phyloP scores from a whole-genome alignment of 495 filamentous ascomycete genomes.

The Sabuloglossum arenarium region DNA sequence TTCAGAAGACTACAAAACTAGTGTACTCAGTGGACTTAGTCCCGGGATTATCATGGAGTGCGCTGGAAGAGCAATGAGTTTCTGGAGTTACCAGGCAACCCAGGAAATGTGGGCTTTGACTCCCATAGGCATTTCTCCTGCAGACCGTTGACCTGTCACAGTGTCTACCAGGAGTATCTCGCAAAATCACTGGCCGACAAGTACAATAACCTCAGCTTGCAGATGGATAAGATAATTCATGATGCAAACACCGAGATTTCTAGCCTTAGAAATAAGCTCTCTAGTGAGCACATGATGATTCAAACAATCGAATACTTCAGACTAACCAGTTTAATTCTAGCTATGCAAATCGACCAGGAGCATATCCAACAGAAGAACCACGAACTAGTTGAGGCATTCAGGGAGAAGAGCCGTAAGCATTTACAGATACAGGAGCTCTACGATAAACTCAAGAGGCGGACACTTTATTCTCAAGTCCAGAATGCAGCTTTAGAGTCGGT shows the following conservation, averaged over 20 bases:
- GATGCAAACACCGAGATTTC: conserved; percentile 67
- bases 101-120: conserved; percentile 56
- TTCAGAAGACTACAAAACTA: conserved; percentile 85
- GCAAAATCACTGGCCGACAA: conserved; percentile 57
- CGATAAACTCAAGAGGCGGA: conserved; percentile 55
- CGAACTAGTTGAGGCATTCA: conserved; percentile 44
- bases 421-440: conserved; percentile 68
- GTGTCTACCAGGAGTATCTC: conserved; percentile 63
- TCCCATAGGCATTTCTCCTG: neutral
- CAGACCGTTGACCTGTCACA: conserved; percentile 17
- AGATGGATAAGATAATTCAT: conserved; percentile 62
- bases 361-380: conserved; percentile 53
- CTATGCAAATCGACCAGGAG: conserved; percentile 43
- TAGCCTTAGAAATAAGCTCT: conserved; percentile 39
- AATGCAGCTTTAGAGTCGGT: conserved; percentile 49
- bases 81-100: conserved; percentile 81
- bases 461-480: conserved; percentile 46
- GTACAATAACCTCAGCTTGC: conserved; percentile 40
- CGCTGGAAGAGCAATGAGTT: conserved; percentile 59
- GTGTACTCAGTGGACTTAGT: conserved; percentile 64
- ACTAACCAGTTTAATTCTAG: conserved; percentile 18
- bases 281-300: conserved; percentile 17
- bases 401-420: conserved; percentile 58
- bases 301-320: neutral
- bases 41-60: conserved; percentile 82